Percentiles rank a stretch among this genome's conserved stretches.
phyloP scores from a whole-genome alignment of 2,329 filamentous ascomycete genomes.

The Trichophaea hybrida region DNA sequence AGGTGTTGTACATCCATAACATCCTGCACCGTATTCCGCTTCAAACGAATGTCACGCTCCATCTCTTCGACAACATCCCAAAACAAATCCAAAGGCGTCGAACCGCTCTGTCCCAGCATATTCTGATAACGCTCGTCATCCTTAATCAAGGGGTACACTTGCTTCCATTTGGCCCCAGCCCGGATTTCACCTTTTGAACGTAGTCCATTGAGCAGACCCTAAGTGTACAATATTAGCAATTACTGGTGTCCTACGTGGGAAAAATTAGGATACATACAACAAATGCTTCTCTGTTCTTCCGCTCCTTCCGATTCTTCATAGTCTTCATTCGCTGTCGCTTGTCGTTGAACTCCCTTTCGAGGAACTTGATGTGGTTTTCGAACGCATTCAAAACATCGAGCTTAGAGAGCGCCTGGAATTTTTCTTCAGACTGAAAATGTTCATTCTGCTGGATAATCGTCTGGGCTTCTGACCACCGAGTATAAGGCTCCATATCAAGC shows the following conservation, averaged over 20 bases:
- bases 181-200: constrained; percentile 66
- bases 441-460: constrained; percentile 62
- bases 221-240: not conserved
- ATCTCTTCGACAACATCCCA: constrained; percentile 94
- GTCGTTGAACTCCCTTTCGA: constrained; percentile 87
- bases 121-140: constrained; percentile 69
- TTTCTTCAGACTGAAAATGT: constrained; percentile 65
- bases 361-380: constrained; percentile 82
- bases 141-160: constrained; percentile 59
- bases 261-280: constrained; percentile 30
- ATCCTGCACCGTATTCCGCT: constrained; percentile 71
- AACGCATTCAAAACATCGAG: constrained; percentile 86
- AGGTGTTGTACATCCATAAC: constrained; percentile 59
- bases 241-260: not conserved
- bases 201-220: constrained; percentile 57
- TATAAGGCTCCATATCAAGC: constrained; percentile 80
- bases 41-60: constrained; percentile 67
- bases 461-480: constrained; percentile 84
- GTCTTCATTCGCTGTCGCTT: constrained; percentile 76
- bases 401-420: constrained; percentile 72
- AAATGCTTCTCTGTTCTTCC: constrained; percentile 74
- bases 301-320: constrained; percentile 63
- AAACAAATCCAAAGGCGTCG: constrained; percentile 78
- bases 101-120: constrained; percentile 73
- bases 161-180: constrained; percentile 78